Percentiles rank a stretch among this genome's conserved stretches.
Evolutionary conservation across 2,329 filamentous ascomycete genomes (phyloP).

Genomic region (Karstenula rhodostoma): DNA sequence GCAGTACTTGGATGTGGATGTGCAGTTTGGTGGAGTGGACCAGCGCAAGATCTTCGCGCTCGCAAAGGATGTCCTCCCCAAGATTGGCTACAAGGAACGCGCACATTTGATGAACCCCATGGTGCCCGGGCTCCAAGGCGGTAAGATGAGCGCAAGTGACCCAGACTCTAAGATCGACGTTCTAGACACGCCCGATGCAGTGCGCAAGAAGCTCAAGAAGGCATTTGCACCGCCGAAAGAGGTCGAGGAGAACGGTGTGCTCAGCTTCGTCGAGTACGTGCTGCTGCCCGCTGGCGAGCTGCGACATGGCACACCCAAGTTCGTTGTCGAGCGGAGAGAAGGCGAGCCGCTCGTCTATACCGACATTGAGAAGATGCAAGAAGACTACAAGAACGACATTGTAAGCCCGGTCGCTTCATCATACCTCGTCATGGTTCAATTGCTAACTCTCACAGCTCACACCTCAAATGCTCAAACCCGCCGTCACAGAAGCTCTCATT

Average conservation of each 20-base stretch:
- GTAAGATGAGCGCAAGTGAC: conserved; percentile 80
- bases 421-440: not conserved
- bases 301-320: conserved; percentile 62
- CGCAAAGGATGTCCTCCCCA: conserved; percentile 84
- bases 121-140: conserved; percentile 82
- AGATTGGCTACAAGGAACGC: conserved; percentile 80
- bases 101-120: conserved; percentile 84
- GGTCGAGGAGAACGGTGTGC: conserved; percentile 84
- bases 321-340: conserved; percentile 71
- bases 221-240: conserved; percentile 79
- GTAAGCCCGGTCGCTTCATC: conserved; percentile 57
- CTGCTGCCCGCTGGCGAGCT: conserved; percentile 80
- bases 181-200: conserved; percentile 77
- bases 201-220: conserved; percentile 75
- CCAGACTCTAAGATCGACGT: conserved; percentile 89
- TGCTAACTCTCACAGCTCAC: conserved; percentile 64
- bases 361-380: conserved; percentile 75
- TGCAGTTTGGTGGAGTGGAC: conserved; percentile 80
- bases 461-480: conserved; percentile 88
- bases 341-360: conserved; percentile 84
- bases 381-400: conserved; percentile 81
- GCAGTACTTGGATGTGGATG: conserved; percentile 81
- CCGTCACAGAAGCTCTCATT: conserved; percentile 76
- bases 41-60: conserved; percentile 90
- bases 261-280: conserved; percentile 87